Conservation (phyloP, 768 basidiomycete species). For the Fistulinella prunicolor region DNA sequence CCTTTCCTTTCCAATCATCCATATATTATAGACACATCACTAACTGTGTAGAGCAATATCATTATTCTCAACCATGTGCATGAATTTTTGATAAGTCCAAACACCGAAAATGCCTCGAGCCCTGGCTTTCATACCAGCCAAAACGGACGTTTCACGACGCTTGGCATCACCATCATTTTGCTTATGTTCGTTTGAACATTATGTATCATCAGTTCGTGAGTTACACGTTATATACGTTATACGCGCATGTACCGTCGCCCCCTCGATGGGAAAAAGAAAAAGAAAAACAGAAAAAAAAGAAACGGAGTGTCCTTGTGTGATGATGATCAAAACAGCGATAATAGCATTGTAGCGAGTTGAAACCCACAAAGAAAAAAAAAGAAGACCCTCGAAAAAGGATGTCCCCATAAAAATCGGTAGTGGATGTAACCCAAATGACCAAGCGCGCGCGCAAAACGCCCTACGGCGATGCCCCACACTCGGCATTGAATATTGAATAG, state of each 20-base stretch:
- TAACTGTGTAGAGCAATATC: too few relatives aligned
- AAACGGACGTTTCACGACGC: too few relatives aligned
- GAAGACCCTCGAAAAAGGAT: background rate
- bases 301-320: constrained; percentile 6
- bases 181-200: constrained; percentile 1
- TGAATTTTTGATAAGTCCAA: too few relatives aligned
- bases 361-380: background rate
- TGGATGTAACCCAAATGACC: background rate
- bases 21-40: too few relatives aligned
- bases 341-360: background rate
- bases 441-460: background rate
- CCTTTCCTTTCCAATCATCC: too few relatives aligned
- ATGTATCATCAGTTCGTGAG: constrained; percentile 20
- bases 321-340: constrained; percentile 6
- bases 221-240: constrained; percentile 24
- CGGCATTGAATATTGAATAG: too few relatives aligned
- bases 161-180: too few relatives aligned
- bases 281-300: background rate
- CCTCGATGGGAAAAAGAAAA: background rate
- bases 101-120: too few relatives aligned
- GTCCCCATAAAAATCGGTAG: background rate
- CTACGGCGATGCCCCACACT: background rate
- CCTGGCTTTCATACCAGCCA: too few relatives aligned
- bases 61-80: too few relatives aligned
- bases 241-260: constrained; percentile 11